These are phyloP conservation scores for Eucalyptus fibrosa DNA, from an alignment of 345 rosid genomes.

Conservation along the genomic window DNA sequence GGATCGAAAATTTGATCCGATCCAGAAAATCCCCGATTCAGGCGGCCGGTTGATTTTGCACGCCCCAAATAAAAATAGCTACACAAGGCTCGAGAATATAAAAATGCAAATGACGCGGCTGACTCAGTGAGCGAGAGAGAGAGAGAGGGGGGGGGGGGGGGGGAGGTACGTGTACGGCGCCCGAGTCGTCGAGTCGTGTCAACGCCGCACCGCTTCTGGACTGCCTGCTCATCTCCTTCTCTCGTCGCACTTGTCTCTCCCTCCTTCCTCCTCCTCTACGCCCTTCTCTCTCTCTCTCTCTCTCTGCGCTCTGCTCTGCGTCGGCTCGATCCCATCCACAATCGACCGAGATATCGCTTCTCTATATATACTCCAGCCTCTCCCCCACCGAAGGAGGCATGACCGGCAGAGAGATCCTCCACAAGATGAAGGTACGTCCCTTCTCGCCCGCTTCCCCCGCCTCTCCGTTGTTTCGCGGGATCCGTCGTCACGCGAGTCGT, in stretches of 20 bases:
- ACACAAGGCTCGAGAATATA: neutral
- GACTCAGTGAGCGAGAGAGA: neutral
- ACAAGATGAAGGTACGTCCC: constrained; percentile 59
- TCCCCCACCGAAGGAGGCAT: constrained; percentile 5
- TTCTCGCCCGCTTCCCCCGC: neutral
- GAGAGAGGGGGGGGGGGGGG: accelerated
- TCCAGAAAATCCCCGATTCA: no score
- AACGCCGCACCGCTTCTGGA: neutral
- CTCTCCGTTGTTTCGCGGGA: neutral
- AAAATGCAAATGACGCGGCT: neutral
- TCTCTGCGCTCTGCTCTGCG: neutral
- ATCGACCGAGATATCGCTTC: neutral
- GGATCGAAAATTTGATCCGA: no score
- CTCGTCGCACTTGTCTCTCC: neutral
- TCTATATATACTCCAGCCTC: neutral
- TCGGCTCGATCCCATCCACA: neutral
- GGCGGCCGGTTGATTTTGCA: no score
- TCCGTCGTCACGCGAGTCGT: neutral
- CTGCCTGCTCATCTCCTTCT: neutral
- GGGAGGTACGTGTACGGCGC: neutral
- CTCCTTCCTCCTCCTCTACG: neutral
- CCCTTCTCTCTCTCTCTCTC: neutral
- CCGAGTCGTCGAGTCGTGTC: neutral
- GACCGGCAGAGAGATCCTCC: constrained; percentile 60
- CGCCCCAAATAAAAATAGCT: neutral